These are phyloP conservation scores for Aegilops sharonensis DNA, from an alignment of 176 grass and related monocot genomes.

Conservation along the genomic window DNA sequence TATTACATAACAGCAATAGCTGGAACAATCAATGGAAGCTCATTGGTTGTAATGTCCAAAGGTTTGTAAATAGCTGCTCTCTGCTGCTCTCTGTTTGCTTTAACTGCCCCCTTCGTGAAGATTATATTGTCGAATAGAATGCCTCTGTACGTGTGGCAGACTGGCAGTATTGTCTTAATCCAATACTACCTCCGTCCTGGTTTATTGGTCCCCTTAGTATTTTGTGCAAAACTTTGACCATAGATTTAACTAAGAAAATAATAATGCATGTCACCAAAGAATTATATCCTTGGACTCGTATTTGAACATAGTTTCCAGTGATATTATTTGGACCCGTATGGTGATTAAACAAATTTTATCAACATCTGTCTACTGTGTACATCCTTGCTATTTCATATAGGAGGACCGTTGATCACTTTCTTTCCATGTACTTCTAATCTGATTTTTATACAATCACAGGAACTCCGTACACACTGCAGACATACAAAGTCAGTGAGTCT, in stretches of 20 bases:
- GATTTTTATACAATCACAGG: constrained; percentile 33
- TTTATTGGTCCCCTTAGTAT: too few species aligned
- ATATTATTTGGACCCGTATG: background rate
- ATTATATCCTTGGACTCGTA: too few species aligned
- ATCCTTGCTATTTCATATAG: background rate
- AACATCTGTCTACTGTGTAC: background rate
- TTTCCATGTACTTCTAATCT: background rate
- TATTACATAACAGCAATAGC: constrained; percentile 82
- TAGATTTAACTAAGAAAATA: too few species aligned
- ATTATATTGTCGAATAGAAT: background rate
- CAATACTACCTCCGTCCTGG: background rate
- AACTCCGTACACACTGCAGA: constrained; percentile 59
- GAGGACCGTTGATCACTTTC: background rate
- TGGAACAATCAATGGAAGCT: constrained; percentile 71
- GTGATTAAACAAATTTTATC: background rate
- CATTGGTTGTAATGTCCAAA: constrained; percentile 90
- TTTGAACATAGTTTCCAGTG: too few species aligned
- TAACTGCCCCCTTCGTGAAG: background rate
- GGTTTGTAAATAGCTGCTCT: constrained; percentile 45
- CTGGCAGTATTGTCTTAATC: background rate
- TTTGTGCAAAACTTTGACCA: too few species aligned
- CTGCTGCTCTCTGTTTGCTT: too few species aligned
- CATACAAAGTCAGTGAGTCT: constrained; percentile 79
- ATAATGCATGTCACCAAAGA: too few species aligned
- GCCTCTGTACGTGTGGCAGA: background rate